These are phyloP conservation scores for Rasamsonia emersonii DNA, from an alignment of 2,329 filamentous ascomycete species.

Conservation along the genomic window DNA sequence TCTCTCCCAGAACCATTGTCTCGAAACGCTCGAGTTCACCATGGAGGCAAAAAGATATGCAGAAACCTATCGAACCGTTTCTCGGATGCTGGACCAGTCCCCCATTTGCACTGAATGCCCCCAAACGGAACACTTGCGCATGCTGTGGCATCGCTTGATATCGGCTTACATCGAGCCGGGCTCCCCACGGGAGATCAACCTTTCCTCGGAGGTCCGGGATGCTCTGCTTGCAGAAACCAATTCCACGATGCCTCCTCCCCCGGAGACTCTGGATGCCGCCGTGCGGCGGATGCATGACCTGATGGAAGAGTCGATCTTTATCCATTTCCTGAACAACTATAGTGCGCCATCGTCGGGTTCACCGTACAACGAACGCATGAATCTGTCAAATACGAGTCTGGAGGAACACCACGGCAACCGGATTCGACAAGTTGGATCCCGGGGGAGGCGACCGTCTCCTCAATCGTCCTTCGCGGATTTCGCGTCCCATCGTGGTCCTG, in stretches of 20 bases:
- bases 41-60: slow-evolving; percentile 85
- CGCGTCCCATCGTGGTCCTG: slow-evolving; percentile 13
- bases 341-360: slow-evolving; percentile 40
- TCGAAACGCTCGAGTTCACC: slow-evolving; percentile 94
- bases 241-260: slow-evolving; percentile 56
- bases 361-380: slow-evolving; percentile 30
- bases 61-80: slow-evolving; percentile 53
- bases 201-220: slow-evolving; percentile 78
- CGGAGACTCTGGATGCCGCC: slow-evolving; percentile 69
- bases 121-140: slow-evolving; percentile 61
- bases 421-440: slow-evolving; percentile 19
- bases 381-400: slow-evolving; percentile 19
- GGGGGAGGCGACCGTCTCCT: slow-evolving; percentile 23
- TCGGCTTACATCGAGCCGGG: slow-evolving; percentile 84
- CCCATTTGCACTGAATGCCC: slow-evolving; percentile 44
- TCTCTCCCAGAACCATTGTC: slow-evolving; percentile 90
- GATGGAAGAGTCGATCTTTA: slow-evolving; percentile 93
- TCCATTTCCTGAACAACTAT: slow-evolving; percentile 75
- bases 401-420: slow-evolving; percentile 18
- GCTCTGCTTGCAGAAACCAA: slow-evolving; percentile 59
- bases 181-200: slow-evolving; percentile 78
- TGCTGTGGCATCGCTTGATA: slow-evolving; percentile 79
- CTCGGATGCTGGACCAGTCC: slow-evolving; percentile 41
- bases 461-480: slow-evolving; percentile 23
- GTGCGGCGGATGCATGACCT: slow-evolving; percentile 86